Conservation (phyloP, 106 monocot species). For the Chionographis japonica region DNA sequence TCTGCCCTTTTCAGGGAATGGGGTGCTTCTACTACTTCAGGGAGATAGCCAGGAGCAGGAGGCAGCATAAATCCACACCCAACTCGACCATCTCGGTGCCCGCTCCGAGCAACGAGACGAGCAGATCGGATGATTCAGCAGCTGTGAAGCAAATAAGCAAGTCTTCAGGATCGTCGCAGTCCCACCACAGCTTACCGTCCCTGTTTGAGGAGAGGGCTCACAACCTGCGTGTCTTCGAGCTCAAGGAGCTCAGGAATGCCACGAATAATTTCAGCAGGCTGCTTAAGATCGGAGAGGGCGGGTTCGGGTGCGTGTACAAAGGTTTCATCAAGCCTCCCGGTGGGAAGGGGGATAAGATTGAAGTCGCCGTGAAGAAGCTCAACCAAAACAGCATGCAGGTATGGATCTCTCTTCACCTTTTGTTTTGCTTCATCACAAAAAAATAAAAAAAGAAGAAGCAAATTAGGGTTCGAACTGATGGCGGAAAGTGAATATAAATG, state of each 20-base stretch:
- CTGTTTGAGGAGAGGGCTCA: constrained; percentile 17
- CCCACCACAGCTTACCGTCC: constrained; percentile 6
- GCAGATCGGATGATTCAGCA: neutral
- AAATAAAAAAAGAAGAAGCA: no score
- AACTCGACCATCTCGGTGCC: neutral
- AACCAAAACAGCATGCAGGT: constrained; percentile 24
- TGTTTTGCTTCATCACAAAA: neutral
- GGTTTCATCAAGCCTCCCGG: constrained; percentile 11
- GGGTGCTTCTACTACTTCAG: constrained; percentile 11
- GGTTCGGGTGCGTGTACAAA: constrained; percentile 26
- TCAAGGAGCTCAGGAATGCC: constrained; percentile 18
- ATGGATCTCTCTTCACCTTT: neutral
- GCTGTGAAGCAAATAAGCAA: constrained; percentile 11
- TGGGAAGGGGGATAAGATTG: constrained; percentile 9
- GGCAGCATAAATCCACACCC: neutral
- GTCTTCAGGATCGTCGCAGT: constrained; percentile 11
- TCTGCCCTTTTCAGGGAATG: neutral
- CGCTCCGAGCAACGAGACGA: neutral
- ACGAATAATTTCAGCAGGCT: constrained; percentile 26
- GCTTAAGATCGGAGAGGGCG: constrained; percentile 22
- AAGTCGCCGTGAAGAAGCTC: constrained; percentile 20
- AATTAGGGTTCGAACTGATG: no score
- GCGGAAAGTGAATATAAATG: no score
- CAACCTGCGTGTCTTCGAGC: constrained; percentile 13
- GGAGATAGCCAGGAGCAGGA: neutral